A percentile compares a stretch with the other conserved stretches of the same genome.
phyloP scores from a whole-genome alignment of 2,329 filamentous ascomycete species.

The Phoma sp. region DNA sequence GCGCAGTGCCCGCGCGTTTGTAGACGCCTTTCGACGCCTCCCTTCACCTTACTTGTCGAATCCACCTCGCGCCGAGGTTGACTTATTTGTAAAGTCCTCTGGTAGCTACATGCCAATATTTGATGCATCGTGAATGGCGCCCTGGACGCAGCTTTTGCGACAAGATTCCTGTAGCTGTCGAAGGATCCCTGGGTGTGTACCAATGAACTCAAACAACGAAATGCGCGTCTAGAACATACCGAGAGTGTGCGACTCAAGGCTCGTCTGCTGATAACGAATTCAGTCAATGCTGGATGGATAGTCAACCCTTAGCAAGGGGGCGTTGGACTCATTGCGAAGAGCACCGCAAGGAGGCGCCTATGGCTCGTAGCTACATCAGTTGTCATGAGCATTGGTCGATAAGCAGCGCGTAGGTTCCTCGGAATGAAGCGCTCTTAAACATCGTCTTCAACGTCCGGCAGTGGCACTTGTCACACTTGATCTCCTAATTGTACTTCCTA shows the following conservation, averaged over 20 bases:
- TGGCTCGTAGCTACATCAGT: neutral
- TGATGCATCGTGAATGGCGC: no score
- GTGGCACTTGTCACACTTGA: no score
- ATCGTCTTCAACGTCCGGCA: neutral
- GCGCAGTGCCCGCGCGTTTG: neutral
- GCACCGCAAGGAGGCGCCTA: neutral
- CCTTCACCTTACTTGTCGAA: neutral
- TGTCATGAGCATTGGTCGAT: no score
- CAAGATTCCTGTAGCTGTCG: neutral
- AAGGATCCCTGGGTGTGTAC: neutral
- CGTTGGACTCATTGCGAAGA: neutral
- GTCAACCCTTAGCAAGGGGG: slow-evolving; percentile 3
- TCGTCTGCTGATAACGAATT: neutral
- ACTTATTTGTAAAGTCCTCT: neutral
- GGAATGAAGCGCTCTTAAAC: neutral
- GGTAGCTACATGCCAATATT: neutral
- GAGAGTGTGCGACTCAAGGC: neutral
- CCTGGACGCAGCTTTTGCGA: neutral
- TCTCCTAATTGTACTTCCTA: no score
- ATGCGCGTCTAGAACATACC: neutral
- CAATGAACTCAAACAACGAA: neutral
- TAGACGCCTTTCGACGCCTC: neutral
- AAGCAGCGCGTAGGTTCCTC: no score
- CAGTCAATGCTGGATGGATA: neutral
- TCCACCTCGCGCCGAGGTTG: neutral